These are phyloP conservation scores for Micractinium conductrix DNA, from an alignment of 139 green algal genomes.

Conservation along the genomic window DNA sequence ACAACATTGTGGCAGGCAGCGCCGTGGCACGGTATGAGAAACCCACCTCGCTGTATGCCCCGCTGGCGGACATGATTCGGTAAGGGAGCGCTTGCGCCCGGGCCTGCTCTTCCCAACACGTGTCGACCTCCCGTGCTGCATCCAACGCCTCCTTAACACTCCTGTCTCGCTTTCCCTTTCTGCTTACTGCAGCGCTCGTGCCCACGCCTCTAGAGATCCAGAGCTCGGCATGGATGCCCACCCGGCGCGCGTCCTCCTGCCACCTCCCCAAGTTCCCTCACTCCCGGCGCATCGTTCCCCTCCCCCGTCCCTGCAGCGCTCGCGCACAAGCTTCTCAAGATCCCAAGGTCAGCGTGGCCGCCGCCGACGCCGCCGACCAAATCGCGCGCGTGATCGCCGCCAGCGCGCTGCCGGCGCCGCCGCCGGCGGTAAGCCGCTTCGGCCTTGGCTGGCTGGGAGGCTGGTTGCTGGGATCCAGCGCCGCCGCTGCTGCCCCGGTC, in stretches of 20 bases:
- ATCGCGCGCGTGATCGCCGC: conserved; percentile 3
- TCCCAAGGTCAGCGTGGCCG: background rate
- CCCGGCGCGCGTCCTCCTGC: no score
- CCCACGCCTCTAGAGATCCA: no score
- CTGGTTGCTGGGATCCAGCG: background rate
- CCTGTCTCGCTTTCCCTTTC: no score
- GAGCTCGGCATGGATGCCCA: no score
- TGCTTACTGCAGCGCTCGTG: no score
- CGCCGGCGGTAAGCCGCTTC: background rate
- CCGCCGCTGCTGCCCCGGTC: background rate
- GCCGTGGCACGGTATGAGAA: conserved; percentile 14
- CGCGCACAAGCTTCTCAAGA: background rate
- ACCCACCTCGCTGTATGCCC: background rate
- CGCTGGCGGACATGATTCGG: conserved; percentile 8
- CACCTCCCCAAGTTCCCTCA: no score
- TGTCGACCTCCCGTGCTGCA: no score
- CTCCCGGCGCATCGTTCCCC: no score
- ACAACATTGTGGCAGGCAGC: background rate
- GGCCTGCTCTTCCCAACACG: no score
- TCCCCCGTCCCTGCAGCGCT: background rate
- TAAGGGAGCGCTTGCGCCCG: no score
- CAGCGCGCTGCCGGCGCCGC: background rate
- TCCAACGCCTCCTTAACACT: no score
- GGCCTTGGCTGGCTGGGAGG: background rate
- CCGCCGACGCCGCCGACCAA: background rate